phyloP scores from a whole-genome alignment of 176 grass and related monocot species.

The Avena eriantha region DNA sequence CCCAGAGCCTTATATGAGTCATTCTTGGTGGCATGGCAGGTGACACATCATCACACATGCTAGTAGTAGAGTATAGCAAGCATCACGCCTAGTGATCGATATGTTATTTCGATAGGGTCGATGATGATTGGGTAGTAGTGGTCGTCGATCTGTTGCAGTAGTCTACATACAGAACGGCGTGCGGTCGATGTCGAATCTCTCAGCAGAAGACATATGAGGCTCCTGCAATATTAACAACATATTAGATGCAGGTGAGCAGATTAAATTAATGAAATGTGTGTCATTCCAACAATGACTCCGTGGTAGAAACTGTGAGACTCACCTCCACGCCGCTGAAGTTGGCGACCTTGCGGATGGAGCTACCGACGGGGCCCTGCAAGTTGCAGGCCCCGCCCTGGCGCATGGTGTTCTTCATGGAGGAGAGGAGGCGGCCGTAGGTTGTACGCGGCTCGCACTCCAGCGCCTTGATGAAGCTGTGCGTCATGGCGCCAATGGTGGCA shows the following conservation, averaged over 20 bases:
- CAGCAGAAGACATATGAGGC: slow-evolving; percentile 72
- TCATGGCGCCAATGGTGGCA: slow-evolving; percentile 79
- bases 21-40: not conserved
- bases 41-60: not conserved
- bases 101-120: not conserved
- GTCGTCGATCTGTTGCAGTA: not conserved
- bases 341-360: slow-evolving; percentile 49
- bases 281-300: too few relatives aligned
- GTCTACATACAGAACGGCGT: slow-evolving; percentile 66
- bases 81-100: not conserved
- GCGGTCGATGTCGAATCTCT: slow-evolving; percentile 64
- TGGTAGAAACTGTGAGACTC: not conserved
- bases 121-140: not conserved
- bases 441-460: slow-evolving; percentile 57
- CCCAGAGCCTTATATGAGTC: slow-evolving; percentile 7
- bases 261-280: too few relatives aligned
- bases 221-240: slow-evolving; percentile 53
- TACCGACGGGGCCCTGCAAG: slow-evolving; percentile 53
- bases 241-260: not conserved
- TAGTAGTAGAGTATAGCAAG: not conserved
- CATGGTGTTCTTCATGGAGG: slow-evolving; percentile 68
- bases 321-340: not conserved
- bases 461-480: slow-evolving; percentile 79
- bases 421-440: slow-evolving; percentile 77
- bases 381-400: slow-evolving; percentile 20